A percentile compares a stretch with the other conserved stretches of the same genome.
Evolutionary conservation across 495 filamentous ascomycete species (phyloP).

Genomic region (Xanthoparmelia taractica): DNA sequence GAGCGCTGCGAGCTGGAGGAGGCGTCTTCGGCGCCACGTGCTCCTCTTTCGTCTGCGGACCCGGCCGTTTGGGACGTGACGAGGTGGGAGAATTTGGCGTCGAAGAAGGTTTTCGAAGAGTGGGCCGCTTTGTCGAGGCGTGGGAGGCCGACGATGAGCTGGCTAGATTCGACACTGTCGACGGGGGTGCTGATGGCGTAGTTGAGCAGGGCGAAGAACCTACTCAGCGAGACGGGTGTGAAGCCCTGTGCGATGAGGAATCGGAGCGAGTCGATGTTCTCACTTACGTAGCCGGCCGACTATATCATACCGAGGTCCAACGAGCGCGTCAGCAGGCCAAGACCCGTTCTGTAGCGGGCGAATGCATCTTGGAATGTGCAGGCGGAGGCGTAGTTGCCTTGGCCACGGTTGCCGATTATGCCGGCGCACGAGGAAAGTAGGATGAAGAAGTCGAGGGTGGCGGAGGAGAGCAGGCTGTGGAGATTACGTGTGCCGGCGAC

Average conservation of each 20-base stretch:
- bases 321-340: conserved; percentile 22
- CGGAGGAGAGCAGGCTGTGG: conserved; percentile 27
- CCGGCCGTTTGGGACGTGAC: no score
- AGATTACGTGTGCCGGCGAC: conserved; percentile 41
- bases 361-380: conserved; percentile 32
- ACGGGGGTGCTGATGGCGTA: conserved; percentile 1
- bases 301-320: conserved; percentile 31
- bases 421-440: conserved; percentile 30
- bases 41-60: no score
- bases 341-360: conserved; percentile 21
- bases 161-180: not conserved
- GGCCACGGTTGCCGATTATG: conserved; percentile 25
- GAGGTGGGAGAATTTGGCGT: not conserved
- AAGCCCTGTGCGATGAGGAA: conserved; percentile 8
- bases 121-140: not conserved
- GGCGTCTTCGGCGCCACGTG: no score
- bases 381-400: conserved; percentile 32
- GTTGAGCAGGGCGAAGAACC: conserved; percentile 1
- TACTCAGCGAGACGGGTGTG: not conserved
- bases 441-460: conserved; percentile 38
- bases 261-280: conserved; percentile 5
- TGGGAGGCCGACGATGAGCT: not conserved
- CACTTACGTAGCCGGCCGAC: conserved; percentile 33
- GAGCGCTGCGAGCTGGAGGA: no score
- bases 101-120: not conserved